Percentiles rank a stretch among this genome's conserved stretches.
Conservation (phyloP, 2,329 filamentous ascomycete species). For the Didymella sp. region DNA sequence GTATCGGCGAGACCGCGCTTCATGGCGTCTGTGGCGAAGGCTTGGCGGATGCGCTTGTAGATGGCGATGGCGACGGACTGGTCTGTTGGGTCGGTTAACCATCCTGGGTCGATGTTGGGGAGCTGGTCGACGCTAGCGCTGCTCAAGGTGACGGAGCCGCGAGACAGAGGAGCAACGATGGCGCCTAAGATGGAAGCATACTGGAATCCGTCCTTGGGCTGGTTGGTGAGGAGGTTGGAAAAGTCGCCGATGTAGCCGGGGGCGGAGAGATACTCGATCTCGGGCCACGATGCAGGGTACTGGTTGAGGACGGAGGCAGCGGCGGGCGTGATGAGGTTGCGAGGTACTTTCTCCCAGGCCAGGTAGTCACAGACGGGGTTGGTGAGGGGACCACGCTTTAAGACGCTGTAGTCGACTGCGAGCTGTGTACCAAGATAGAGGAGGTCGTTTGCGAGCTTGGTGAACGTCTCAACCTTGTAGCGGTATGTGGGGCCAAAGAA, state of each 20-base stretch:
- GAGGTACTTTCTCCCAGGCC: constrained; percentile 35
- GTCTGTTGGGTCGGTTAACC: constrained; percentile 38
- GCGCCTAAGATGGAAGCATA: constrained; percentile 44
- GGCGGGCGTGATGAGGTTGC: constrained; percentile 19
- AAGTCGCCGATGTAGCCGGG: constrained; percentile 27
- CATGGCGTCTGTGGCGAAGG: constrained; percentile 34
- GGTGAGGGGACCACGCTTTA: constrained; percentile 26
- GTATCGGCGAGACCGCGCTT: constrained; percentile 2
- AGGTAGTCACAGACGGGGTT: constrained; percentile 32
- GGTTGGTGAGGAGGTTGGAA: constrained; percentile 23
- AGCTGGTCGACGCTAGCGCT: constrained; percentile 32
- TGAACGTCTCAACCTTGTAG: constrained; percentile 27
- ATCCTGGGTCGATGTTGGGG: constrained; percentile 24
- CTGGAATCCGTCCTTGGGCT: constrained; percentile 38
- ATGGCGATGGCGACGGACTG: constrained; percentile 41
- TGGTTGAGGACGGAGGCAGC: constrained; percentile 13
- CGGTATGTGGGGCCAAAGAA: constrained; percentile 34
- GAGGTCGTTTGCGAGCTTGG: constrained; percentile 25
- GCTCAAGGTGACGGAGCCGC: constrained; percentile 47
- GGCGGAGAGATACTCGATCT: constrained; percentile 33
- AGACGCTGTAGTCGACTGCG: constrained; percentile 20
- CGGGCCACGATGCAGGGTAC: constrained; percentile 36
- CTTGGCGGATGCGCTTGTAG: constrained; percentile 41
- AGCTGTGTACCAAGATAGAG: constrained; percentile 24
- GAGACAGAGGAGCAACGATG: constrained; percentile 44